phyloP scores from a whole-genome alignment of 1,139 yeast species.

The Blastobotrys elegans region DNA sequence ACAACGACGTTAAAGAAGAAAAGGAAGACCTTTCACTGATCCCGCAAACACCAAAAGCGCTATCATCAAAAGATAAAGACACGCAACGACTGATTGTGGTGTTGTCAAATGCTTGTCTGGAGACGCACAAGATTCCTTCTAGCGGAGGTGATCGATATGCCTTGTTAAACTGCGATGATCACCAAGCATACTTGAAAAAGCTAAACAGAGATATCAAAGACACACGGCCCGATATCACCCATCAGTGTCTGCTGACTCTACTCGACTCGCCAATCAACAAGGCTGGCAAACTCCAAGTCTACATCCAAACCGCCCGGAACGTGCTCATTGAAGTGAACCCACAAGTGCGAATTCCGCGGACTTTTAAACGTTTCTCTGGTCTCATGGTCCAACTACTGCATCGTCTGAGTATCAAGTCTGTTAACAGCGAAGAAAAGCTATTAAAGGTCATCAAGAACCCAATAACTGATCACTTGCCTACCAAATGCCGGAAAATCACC shows the following conservation, averaged over 20 bases:
- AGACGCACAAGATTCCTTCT: slow-evolving; percentile 82
- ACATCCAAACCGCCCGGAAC: slow-evolving; percentile 92
- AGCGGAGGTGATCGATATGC: slow-evolving; percentile 92
- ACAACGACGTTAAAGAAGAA: neutral
- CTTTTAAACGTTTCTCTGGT: slow-evolving; percentile 95
- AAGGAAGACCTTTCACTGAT: slow-evolving; percentile 41
- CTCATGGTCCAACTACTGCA: slow-evolving; percentile 95
- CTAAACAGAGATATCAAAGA: slow-evolving; percentile 98
- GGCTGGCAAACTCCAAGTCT: slow-evolving; percentile 94
- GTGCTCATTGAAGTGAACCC: slow-evolving; percentile 95
- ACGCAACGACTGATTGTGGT: slow-evolving; percentile 88
- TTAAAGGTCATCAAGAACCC: slow-evolving; percentile 95
- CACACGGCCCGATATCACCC: slow-evolving; percentile 97
- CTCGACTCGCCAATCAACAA: slow-evolving; percentile 95
- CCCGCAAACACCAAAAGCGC: slow-evolving; percentile 79
- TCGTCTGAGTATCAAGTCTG: slow-evolving; percentile 86
- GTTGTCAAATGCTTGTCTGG: slow-evolving; percentile 89
- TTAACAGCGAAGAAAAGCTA: slow-evolving; percentile 89
- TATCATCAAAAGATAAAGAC: slow-evolving; percentile 74
- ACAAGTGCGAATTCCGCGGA: slow-evolving; percentile 93
- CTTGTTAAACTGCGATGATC: slow-evolving; percentile 92
- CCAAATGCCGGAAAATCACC: slow-evolving; percentile 90
- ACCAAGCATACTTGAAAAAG: slow-evolving; percentile 88
- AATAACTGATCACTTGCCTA: slow-evolving; percentile 91
- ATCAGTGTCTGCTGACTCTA: slow-evolving; percentile 79